Base-by-base conservation (phyloP, 176 grass and related monocot species). In the Aegilops longissima region DNA sequence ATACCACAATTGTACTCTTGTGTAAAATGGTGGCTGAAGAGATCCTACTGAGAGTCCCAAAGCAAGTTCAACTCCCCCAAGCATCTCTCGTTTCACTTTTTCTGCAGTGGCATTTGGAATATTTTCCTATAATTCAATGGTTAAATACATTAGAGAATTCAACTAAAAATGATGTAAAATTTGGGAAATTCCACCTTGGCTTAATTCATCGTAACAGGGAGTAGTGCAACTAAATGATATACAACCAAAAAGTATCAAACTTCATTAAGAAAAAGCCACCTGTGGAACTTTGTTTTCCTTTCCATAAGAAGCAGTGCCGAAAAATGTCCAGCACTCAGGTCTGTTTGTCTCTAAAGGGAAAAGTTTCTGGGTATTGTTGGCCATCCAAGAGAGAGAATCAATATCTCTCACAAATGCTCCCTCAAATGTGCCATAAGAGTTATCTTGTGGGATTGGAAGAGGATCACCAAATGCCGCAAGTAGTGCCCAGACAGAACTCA, bases 381-480 rank as follows among this genome's bases (percentile, higher is more conserved):
- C 93, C 96, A 98, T 98, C 93, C 92, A 96, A 51, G 96, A 98
- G 84, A 98, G 84, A 65, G 93, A 95, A 88, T 94, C 84, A 20
- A 98, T 61, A 89, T 88, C 82, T 88, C 77, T 95, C 39, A 98
- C 88, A 88, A 98, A 95, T 42, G 96, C 92, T 89, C 96, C 96
- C 92, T 95, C 90, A 62, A 98, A 94, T 70, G 84, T 52, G 75
- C 56, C 35, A 56, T 64, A 49, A 7, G 66, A 76, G 49, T 65
- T 84, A 76, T 67, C 70, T 56, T 72, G 61, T 66, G 88, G 86
- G 70, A 98, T 70, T 70, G 92, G 93, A 58, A 98, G 90, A 75
- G 93, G 93, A 69, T 92, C 88, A 66, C 94, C 76, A 85, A 98
- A 98, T 76, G 96, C 96, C 3, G 90, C 96, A 69, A 98, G 96